Evolutionary conservation across 2,329 filamentous ascomycete species (phyloP).

Genomic region (Xylariaceae sp.): DNA sequence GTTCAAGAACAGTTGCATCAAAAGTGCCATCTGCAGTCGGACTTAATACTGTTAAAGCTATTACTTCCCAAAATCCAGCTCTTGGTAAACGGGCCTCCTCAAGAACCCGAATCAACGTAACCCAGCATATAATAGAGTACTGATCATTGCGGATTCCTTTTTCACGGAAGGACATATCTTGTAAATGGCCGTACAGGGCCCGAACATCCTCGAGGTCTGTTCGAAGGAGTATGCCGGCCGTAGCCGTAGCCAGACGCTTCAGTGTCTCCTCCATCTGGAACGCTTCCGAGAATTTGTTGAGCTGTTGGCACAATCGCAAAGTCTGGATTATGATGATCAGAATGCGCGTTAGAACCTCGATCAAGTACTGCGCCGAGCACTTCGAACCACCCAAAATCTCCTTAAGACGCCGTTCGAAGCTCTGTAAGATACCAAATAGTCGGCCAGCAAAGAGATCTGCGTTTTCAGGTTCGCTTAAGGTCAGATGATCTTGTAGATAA

Average conservation of each 20-base stretch:
- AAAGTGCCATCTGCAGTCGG: constrained; percentile 44
- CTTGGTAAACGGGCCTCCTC: constrained; percentile 57
- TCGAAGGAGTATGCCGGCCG: constrained; percentile 49
- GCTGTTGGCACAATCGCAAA: constrained; percentile 52
- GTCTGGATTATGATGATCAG: constrained; percentile 48
- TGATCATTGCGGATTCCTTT: constrained; percentile 58
- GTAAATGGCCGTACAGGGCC: constrained; percentile 56
- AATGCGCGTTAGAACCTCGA: constrained; percentile 48
- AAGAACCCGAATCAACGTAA: constrained; percentile 61
- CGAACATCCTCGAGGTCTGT: constrained; percentile 53
- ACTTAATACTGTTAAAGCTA: constrained; percentile 52
- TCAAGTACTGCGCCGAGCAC: constrained; percentile 40
- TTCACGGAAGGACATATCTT: constrained; percentile 53
- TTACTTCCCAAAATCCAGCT: constrained; percentile 67
- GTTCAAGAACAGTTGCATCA: constrained; percentile 60
- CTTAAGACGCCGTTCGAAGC: constrained; percentile 50
- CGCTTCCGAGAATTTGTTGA: constrained; percentile 43
- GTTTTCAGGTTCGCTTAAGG: constrained; percentile 45
- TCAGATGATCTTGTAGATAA: constrained; percentile 55
- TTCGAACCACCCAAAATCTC: constrained; percentile 22
- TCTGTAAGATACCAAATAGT: constrained; percentile 50
- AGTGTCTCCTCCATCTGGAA: constrained; percentile 59
- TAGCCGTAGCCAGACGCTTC: constrained; percentile 48
- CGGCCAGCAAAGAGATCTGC: constrained; percentile 53
- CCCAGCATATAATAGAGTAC: constrained; percentile 61